Evolutionary conservation across 73 alveolate genomes (phyloP).

Genomic region (Tetrahymena borealis): DNA sequence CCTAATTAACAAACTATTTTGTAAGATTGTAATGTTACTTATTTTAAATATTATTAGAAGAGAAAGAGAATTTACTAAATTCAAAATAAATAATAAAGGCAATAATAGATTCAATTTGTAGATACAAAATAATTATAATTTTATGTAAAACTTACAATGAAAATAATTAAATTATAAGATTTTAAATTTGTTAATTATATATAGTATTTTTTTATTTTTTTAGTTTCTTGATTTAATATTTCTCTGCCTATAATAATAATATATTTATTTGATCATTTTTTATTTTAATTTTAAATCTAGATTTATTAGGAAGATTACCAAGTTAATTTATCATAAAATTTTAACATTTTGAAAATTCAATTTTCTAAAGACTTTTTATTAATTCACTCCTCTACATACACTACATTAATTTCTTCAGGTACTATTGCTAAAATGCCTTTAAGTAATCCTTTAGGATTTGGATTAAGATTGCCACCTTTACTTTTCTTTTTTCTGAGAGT

Average conservation of each 20-base stretch:
- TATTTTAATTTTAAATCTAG: not conserved
- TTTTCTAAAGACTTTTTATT: not conserved
- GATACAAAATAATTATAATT: too few species aligned
- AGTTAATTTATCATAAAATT: not conserved
- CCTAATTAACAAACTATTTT: too few species aligned
- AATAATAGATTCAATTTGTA: too few species aligned
- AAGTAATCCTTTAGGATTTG: not conserved
- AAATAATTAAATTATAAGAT: not conserved
- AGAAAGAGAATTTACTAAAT: too few species aligned
- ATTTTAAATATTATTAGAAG: too few species aligned
- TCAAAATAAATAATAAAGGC: too few species aligned
- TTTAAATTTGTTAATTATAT: not conserved
- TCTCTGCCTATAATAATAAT: too few species aligned
- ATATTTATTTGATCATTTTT: not conserved
- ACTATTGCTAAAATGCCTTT: not conserved
- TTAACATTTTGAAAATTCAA: too few species aligned
- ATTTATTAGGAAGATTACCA: not conserved
- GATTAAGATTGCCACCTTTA: not conserved
- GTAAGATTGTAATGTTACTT: too few species aligned
- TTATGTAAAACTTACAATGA: too few species aligned
- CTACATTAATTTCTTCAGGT: not conserved
- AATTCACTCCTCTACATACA: not conserved
- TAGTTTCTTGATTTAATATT: too few species aligned
- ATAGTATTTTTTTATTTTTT: not conserved
- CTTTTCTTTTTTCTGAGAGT: not conserved